Evolutionary conservation across 2,329 filamentous ascomycete species (phyloP), one percentile per base, ranked within the genome.

Genomic region (Leptographium flavum): DNA sequence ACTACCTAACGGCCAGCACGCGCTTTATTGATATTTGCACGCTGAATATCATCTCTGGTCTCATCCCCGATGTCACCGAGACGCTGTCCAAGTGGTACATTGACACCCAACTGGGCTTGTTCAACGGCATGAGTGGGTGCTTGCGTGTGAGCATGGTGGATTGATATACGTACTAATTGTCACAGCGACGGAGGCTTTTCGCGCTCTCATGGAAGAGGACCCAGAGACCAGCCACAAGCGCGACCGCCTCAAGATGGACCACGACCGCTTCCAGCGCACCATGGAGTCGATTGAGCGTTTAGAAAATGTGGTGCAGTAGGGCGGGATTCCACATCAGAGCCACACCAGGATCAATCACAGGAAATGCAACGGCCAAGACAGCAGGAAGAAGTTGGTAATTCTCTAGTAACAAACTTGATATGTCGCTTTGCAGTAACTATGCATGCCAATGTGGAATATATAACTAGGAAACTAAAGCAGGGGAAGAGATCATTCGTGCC

Each of bases 1-100:
- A 87, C 57, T 87, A 87, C 55, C 68, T 74, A 39, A 71, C 81
- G 5, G 81, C 83, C 0, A 72, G 76, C 0, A 62, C 69, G 30
- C 71, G 81, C 2, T 82, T 86, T 53, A 67, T 76, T 1, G 81
- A 87, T 45, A 58, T 62, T 2, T 62, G 68, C 7, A 61, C 66
- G 1, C 63, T 73, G 22, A 63, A 68, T 40, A 58, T 74, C 45
- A 63, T 68, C 11, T 69, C 67, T 10, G 66, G 68, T 4, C 63
- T 73, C 56, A 63, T 74, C 6, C 70, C 70, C 0, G 56, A 61
- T 3, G 63, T 73, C 7, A 59, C 64, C 9, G 47, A 49, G 4
- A 48, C 54, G 2, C 53, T 60, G 8, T 60, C 72, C 4, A 61
- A 65, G 2, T 57, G 51, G 4, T 64, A 70, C 36, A 58, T 74